Evolutionary conservation across 1,284 basidiomycete genomes (phyloP).

Genomic region (Pisolithus thermaeus): DNA sequence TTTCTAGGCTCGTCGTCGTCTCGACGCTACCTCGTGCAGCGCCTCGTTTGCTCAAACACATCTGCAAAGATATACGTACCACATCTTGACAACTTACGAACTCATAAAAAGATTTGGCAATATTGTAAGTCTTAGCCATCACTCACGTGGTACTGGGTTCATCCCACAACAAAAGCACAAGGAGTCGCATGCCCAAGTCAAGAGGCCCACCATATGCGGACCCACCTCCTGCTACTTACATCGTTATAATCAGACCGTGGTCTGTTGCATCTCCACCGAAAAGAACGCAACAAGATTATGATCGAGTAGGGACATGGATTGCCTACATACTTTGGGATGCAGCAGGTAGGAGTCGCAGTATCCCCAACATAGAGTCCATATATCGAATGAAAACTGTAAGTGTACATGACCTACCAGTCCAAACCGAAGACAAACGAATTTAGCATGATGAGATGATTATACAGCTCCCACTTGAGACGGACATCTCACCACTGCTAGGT

Average conservation of each 20-base stretch:
- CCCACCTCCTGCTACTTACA: slow-evolving; percentile 14
- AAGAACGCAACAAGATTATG: slow-evolving; percentile 13
- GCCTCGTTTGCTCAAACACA: no score
- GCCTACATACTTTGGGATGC: slow-evolving; percentile 20
- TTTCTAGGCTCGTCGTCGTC: no score
- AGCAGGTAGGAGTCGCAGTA: slow-evolving; percentile 6
- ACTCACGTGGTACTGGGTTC: no score
- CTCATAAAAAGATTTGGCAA: no score
- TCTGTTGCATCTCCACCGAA: slow-evolving; percentile 8
- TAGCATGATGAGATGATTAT: slow-evolving; percentile 29
- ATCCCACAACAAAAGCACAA: no score
- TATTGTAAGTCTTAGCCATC: no score
- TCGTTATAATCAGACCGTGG: slow-evolving; percentile 25
- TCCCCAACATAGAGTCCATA: slow-evolving; percentile 19
- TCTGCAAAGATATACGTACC: no score
- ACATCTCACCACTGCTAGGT: slow-evolving; percentile 25
- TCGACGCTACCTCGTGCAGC: no score
- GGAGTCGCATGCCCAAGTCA: slow-evolving; percentile 10
- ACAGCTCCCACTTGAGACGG: slow-evolving; percentile 20
- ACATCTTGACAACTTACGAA: no score
- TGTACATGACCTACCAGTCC: slow-evolving; percentile 1
- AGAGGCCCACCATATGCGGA: slow-evolving; percentile 28
- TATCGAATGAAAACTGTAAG: slow-evolving; percentile 28
- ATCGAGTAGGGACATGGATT: slow-evolving; percentile 22
- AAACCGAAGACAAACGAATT: not conserved